Conservation (phyloP, 2,329 filamentous ascomycete species). For the Xylariaceae sp. region DNA sequence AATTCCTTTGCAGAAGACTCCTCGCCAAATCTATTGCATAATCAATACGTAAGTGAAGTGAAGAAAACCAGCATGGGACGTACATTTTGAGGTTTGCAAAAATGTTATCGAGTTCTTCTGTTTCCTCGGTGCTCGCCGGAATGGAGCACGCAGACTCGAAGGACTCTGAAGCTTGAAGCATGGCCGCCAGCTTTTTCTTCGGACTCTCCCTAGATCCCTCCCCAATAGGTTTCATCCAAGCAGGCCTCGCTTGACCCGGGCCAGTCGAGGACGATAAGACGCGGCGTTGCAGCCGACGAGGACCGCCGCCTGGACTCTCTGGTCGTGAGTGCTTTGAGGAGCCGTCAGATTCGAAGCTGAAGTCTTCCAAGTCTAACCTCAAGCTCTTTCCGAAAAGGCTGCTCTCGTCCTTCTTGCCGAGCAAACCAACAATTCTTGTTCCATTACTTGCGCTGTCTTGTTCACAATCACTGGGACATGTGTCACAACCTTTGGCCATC, state of each 20-base stretch:
- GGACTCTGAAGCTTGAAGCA: not conserved
- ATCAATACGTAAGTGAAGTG: conserved; percentile 3
- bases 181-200: conserved; percentile 8
- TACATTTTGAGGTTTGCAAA: conserved; percentile 32
- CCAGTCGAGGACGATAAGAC: conserved; percentile 19
- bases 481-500: conserved; percentile 3
- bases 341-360: too few relatives aligned
- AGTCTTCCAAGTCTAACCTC: conserved; percentile 3
- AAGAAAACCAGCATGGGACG: conserved; percentile 1
- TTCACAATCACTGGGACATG: conserved; percentile 9
- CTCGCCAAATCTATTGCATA: conserved; percentile 23
- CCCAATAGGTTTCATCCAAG: conserved; percentile 3
- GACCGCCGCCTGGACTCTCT: not conserved
- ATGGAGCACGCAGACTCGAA: conserved; percentile 14
- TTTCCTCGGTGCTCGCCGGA: not conserved
- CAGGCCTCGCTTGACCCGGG: conserved; percentile 11
- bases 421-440: conserved; percentile 4
- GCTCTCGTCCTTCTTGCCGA: conserved; percentile 21
- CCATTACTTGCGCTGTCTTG: conserved; percentile 10
- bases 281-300: conserved; percentile 17
- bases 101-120: conserved; percentile 24
- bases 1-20: conserved; percentile 20
- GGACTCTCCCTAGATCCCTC: conserved; percentile 12
- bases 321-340: too few relatives aligned
- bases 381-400: conserved; percentile 21